A percentile compares a stretch with the other conserved stretches of the same genome.
These are phyloP conservation scores for Rhododendron simsii DNA, from an alignment of 148 eudicot genomes.

Conservation along the genomic window DNA sequence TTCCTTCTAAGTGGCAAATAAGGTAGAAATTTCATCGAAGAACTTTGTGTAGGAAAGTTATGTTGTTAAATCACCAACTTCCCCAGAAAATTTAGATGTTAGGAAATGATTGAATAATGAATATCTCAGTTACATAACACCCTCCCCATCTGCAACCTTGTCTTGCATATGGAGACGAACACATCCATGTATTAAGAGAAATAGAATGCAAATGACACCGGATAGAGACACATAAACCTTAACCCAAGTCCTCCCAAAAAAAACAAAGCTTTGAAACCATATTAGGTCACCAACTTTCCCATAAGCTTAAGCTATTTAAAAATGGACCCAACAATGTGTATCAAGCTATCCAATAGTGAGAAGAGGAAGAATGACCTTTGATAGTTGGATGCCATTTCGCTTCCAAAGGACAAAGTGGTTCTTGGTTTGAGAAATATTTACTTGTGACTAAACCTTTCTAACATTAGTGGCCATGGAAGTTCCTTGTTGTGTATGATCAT, in stretches of 20 bases:
- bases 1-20: neutral
- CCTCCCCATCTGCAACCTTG: neutral
- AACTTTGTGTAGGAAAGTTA: too few relatives aligned
- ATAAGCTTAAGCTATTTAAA: too few relatives aligned
- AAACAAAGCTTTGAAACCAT: neutral
- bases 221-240: neutral
- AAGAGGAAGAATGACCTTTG: too few relatives aligned
- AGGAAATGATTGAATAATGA: too few relatives aligned
- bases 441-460: too few relatives aligned
- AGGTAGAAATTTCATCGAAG: neutral
- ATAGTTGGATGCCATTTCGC: too few relatives aligned
- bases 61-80: too few relatives aligned
- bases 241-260: neutral
- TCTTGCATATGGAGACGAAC: neutral
- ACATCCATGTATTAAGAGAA: neutral
- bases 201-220: neutral
- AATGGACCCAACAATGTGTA: too few relatives aligned
- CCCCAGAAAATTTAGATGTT: too few relatives aligned
- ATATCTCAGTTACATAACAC: neutral
- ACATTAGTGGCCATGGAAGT: neutral
- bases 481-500: neutral
- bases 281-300: neutral
- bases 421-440: too few relatives aligned
- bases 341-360: too few relatives aligned
- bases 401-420: too few relatives aligned